Evolutionary conservation across 108 stramenopile genomes (phyloP), one percentile per base, ranked within the genome.

Genomic region (Conticribra weissflogii): DNA sequence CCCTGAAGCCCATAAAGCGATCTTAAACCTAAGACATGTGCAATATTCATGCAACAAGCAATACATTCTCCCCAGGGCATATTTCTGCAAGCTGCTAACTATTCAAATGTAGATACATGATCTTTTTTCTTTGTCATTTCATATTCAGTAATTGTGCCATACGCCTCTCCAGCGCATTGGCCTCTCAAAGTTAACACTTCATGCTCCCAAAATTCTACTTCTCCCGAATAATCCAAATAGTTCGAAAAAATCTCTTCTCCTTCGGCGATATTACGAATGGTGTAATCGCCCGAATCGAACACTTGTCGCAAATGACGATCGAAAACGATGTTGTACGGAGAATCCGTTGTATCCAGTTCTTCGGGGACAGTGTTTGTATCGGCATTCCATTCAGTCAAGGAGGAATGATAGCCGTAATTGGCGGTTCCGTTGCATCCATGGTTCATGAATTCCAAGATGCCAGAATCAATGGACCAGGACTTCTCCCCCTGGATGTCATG

Each of bases 361-460:
- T 31, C 32, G 18, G 56, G 49, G 53, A 53, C 18, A 33, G 55
- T 27, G 45, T 44, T 19, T 19, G 36, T 51, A 29, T 68, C 61
- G 19, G 41, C 54, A 63, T 47, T 48, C 29, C 29, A 18, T 54
- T 74, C 72, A 23, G 33, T 74, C 25, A 3, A 32, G 22, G 33
- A 0, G 24, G 8, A 19, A n/a, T 54, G 4, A 0, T 32, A 24
- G 4, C 67, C 63, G 12, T 27, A 59, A 18, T 78, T 78, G 54
- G 59, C 72, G 23, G 77, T 73, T 28, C 66, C 58, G 15, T 67
- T 48, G 53, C 77, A 78, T 14, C 77, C 72, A 58, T 78, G 77
- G 45, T 78, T 78, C n/a, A 46, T 50, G 46, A 78, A 78, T 15
- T 61, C 34, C 2, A 4, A 18, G 0, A 68, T 47, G 19, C 66